Conservation (phyloP, 345 rosid species). For the Ceriops decandra region DNA sequence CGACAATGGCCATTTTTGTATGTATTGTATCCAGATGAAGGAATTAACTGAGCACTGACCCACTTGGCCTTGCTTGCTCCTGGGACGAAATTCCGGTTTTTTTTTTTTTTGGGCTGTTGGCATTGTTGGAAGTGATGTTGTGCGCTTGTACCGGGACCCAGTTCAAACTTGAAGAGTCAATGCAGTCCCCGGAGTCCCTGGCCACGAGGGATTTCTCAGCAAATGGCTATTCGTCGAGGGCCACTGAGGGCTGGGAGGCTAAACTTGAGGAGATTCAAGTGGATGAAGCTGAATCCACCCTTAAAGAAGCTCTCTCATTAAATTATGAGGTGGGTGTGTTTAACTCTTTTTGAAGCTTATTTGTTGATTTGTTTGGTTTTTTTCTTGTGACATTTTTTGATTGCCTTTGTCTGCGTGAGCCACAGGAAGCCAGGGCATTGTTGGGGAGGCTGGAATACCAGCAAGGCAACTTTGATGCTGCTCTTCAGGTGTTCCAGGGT, state of each 20-base stretch:
- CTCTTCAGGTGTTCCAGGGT: constrained; percentile 90
- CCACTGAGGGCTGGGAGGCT: constrained; percentile 73
- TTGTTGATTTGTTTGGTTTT: background rate
- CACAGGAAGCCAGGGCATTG: constrained; percentile 92
- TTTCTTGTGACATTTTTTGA: background rate
- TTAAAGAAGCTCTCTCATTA: constrained; percentile 91
- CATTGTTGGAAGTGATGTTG: constrained; percentile 47
- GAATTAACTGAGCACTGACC: no score
- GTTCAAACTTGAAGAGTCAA: constrained; percentile 81
- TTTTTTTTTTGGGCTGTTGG: background rate
- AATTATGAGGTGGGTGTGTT: constrained; percentile 63
- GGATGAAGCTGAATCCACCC: constrained; percentile 90
- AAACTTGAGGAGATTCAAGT: constrained; percentile 73
- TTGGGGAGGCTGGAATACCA: constrained; percentile 89
- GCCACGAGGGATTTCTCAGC: constrained; percentile 95
- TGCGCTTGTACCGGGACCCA: constrained; percentile 96
- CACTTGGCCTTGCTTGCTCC: background rate
- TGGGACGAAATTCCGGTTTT: background rate
- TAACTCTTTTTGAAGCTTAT: constrained; percentile 15
- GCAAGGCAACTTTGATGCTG: constrained; percentile 88
- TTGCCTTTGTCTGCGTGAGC: constrained; percentile 2
- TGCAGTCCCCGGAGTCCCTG: constrained; percentile 82
- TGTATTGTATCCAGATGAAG: no score
- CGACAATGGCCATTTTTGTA: no score
- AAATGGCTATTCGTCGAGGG: constrained; percentile 71